Base-by-base conservation (phyloP, 73 alveolate genomes). In the Paramecium primaurelia region DNA sequence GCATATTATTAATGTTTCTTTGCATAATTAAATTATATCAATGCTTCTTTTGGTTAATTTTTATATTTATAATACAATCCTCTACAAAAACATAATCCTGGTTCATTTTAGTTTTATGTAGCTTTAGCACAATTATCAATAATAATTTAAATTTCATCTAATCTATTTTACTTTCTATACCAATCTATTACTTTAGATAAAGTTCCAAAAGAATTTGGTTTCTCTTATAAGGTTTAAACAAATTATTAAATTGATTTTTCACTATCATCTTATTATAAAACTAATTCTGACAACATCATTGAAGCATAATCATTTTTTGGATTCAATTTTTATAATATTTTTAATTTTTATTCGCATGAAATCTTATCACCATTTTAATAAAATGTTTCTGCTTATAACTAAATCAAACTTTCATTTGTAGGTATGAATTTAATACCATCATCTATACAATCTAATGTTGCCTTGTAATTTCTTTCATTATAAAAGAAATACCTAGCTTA, bases 61-160 rank as follows among this genome's bases (percentile, higher is more conserved):
- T 92, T 83, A 88, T 94, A 96, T 88, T 97, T 96, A 87, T 96
- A 94, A 90, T 90, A 98, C 30, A 98, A 96, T 1, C 99, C 99
- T 95, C 97, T 98, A 60, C 99, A 94, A 71, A 88, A 98, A 75
- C 98, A 98, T 36, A 97, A 94, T 40, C 99, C 99, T 8, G 99
- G 97, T 68, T 95, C 97, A 22, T 95, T 85, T 8, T 96, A 68
- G n/a, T 93, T 91, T 42, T 92, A 83, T 4, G 96, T 88, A 37
- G 75, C 92, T 40, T 91, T 94, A 49, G 93, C 96, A 14, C 98
- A 97, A 83, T 88, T 92, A 38, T 97, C 98, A 45, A 97, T 86
- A 91, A 86, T 93, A 25, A 30, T 49, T 38, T 95, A 58, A 8
- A 98, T 96, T 73, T 93, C 97, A 11, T 96, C 97, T 11, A 96